Evolutionary conservation across 1,139 yeast genomes (phyloP).

Genomic region (Yamadazyma epiphylla): DNA sequence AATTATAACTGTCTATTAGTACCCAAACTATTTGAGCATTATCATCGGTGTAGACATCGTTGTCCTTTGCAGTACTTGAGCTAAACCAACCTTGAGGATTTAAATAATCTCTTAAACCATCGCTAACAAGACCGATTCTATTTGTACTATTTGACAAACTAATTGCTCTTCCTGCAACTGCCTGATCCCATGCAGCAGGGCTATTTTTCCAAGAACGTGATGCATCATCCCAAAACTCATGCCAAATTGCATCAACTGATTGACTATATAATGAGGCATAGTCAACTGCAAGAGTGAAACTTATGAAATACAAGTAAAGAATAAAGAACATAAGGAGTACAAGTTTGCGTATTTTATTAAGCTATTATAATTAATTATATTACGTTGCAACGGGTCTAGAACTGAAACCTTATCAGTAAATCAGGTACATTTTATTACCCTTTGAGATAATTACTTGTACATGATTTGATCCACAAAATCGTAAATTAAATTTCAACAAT

Average conservation of each 20-base stretch:
- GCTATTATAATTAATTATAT: no score
- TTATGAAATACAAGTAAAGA: no score
- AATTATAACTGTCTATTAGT: slow-evolving; percentile 21
- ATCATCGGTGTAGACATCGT: slow-evolving; percentile 32
- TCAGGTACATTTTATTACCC: no score
- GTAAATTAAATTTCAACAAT: no score
- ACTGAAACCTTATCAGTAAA: no score
- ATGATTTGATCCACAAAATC: no score
- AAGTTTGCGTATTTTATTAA: no score
- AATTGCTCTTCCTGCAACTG: slow-evolving; percentile 21
- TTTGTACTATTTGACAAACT: slow-evolving; percentile 11
- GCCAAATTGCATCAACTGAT: slow-evolving; percentile 8
- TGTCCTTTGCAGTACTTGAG: slow-evolving; percentile 22
- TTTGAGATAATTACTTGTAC: no score
- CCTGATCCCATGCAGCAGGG: slow-evolving; percentile 23
- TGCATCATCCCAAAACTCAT: slow-evolving; percentile 14
- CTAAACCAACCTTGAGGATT: slow-evolving; percentile 23
- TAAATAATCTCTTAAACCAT: slow-evolving; percentile 11
- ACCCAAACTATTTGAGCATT: slow-evolving; percentile 33
- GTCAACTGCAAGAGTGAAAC: no score
- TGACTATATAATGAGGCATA: slow-evolving; percentile 1
- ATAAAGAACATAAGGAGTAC: no score
- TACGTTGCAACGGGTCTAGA: no score
- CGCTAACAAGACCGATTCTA: slow-evolving; percentile 7
- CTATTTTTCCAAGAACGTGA: slow-evolving; percentile 10